A percentile compares a stretch with the other conserved stretches of the same genome.
phyloP scores from a whole-genome alignment of 805 yeast genomes.

The Jamesozyma jinghongensis region DNA sequence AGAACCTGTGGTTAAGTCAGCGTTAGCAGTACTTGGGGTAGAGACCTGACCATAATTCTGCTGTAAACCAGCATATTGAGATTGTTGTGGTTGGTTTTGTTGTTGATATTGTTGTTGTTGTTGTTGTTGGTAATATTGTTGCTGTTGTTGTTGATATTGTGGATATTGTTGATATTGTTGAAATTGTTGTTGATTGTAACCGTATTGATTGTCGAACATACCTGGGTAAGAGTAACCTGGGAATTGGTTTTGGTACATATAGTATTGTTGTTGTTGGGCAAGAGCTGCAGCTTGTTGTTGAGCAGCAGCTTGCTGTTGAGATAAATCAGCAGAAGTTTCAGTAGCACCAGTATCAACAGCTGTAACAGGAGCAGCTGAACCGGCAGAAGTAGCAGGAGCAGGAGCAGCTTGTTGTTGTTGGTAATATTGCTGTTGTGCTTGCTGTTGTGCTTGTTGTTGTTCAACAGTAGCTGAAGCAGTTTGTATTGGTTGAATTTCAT shows the following conservation, averaged over 20 bases:
- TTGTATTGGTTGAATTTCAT: slow-evolving; percentile 1
- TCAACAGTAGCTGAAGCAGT: slow-evolving; percentile 5
- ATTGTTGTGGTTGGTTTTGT: slow-evolving; percentile 1
- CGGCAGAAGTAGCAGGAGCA: background rate
- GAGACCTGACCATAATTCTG: slow-evolving; percentile 21
- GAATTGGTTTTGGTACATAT: slow-evolving; percentile 31
- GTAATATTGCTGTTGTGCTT: slow-evolving; percentile 6
- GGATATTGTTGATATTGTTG: slow-evolving; percentile 28
- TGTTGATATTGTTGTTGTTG: background rate
- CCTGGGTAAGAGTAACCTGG: slow-evolving; percentile 32
- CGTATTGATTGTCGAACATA: slow-evolving; percentile 30
- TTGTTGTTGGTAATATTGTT: background rate
- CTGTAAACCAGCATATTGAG: slow-evolving; percentile 15
- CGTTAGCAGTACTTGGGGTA: slow-evolving; percentile 18
- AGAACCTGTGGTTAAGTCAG: slow-evolving; percentile 9
- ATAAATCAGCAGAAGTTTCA: slow-evolving; percentile 15
- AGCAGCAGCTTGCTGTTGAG: slow-evolving; percentile 18
- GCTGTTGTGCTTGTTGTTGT: slow-evolving; percentile 9
- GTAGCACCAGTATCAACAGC: slow-evolving; percentile 8
- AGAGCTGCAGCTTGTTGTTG: slow-evolving; percentile 19
- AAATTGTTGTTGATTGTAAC: slow-evolving; percentile 23
- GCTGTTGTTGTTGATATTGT: slow-evolving; percentile 17
- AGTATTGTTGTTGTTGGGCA: slow-evolving; percentile 25
- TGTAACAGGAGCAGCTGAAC: slow-evolving; percentile 1
- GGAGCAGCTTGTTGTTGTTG: slow-evolving; percentile 2